Base-by-base conservation (phyloP, 352 stramenopile genomes). In the Phytophthora podocarpi region DNA sequence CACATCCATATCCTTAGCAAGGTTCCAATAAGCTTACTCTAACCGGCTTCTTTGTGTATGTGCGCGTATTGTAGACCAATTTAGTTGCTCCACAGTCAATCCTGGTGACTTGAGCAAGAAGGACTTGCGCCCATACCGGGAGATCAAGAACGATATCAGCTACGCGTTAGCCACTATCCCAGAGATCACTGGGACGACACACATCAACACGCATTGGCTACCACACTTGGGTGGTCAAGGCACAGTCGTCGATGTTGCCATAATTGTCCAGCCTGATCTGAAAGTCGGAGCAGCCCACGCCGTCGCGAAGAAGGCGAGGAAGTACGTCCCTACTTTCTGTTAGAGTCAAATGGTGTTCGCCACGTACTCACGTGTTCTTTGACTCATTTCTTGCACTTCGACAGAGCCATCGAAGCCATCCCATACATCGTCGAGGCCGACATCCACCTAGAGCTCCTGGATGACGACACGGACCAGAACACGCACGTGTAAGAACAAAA, bases 201-300 rank as follows among this genome's bases (percentile, higher is more conserved):
- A 95, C 61, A 80, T 93, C 52, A 93, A 91, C 59, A 91, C 82
- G 2, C 85, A 95, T 51, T 95, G 85, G 85, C 41, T 89, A 39
- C 78, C 79, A 12, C 84, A 83, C 39, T 52, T 80, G 23, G 80
- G 78, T 4, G 77, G 79, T 15, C 81, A 78, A 26, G 82, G 84
- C 27, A 93, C 83, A 0, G 72, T 88, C 35, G 78, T 95, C 11
- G 85, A 95, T 52, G 82, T 95, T 23, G 70, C 85, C 3, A 95
- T 95, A 42, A 69, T 92, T 16, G 82, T 95, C 4, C 74, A 83
- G 27, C 78, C 83, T 23, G 78, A 95, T 59, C 59, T 95, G 23
- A 82, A 87, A 42, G 85, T 95, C n/a, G 76, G 77, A 2, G 80
- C 89, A 34, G 85, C 80, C 15, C 74, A 93, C 57, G 71, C 70